Evolutionary conservation across 345 rosid genomes (phyloP), one percentile per base, ranked within the genome.

Genomic region (Gossypium longicalyx): DNA sequence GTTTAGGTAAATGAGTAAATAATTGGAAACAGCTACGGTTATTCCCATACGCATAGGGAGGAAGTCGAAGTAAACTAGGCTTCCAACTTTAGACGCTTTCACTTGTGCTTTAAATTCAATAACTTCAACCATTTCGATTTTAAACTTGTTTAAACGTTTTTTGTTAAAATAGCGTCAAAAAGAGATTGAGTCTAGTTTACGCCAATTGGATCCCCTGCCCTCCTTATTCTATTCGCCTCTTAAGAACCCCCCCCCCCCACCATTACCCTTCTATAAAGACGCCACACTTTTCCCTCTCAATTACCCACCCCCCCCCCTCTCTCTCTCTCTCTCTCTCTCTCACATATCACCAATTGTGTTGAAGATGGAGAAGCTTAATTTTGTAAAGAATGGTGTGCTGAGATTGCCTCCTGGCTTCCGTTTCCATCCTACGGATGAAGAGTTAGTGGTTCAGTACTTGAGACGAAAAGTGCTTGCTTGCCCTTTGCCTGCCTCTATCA

Each of bases 351-450:
- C 17, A 41, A 19, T 3, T 20, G 20, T 48, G 13, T 3, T 67
- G 38, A 59, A 66, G 61, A 88, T 87, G 94, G 93, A 90, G 76
- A 89, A 83, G 80, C 71, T 78, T 1, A 86, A 70, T 83, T 85
- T 80, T 66, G 80, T 85, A 9, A 92, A 84, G 73, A 88, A 89
- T 80, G 92, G 93, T 53, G 85, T 83, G 44, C 62, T 90, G 13
- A 91, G 89, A 71, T 78, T 94, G 74, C 97, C 97, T 22, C 98
- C 97, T 3, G 98, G 98, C 1, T 94, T 94, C 60, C 82, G 98
- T 22, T 92, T 94, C 83, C 98, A 94, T 76, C 97, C 98, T 0
- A 92, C 97, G 5, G 98, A 92, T 57, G 92, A 94, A 76, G 97
- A 94, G 87, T 85, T 94, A 29, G 89, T 94, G 12, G 84, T 87